Evolutionary conservation across 2,329 filamentous ascomycete genomes (phyloP).

Genomic region (Trichoderma gracile): DNA sequence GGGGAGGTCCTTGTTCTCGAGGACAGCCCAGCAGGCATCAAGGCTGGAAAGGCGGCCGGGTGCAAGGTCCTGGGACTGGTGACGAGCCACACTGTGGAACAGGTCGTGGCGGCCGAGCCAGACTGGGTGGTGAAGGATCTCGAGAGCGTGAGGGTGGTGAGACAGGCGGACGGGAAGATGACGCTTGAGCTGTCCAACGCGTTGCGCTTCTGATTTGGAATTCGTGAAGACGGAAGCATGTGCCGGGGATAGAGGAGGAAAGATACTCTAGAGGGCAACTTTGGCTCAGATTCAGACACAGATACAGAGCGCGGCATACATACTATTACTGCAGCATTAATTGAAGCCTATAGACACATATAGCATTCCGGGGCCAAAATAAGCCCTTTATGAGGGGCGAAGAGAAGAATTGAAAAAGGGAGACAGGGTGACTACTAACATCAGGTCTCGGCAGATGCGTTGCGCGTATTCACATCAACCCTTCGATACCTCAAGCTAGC

Average conservation of each 20-base stretch:
- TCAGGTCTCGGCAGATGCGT: neutral
- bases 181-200: conserved; percentile 69
- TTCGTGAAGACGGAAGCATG: neutral
- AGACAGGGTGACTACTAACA: no score
- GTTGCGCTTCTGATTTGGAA: conserved; percentile 39
- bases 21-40: conserved; percentile 84
- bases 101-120: conserved; percentile 73
- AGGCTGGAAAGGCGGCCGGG: conserved; percentile 79
- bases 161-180: conserved; percentile 57
- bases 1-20: conserved; percentile 74
- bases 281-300: neutral
- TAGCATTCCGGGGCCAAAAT: neutral
- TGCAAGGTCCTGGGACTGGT: conserved; percentile 82
- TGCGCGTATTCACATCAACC: conserved; percentile 8
- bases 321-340: neutral
- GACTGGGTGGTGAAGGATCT: conserved; percentile 87
- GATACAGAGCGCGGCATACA: neutral
- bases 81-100: conserved; percentile 75
- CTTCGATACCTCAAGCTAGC: neutral
- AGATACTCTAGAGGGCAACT: conserved; percentile 5
- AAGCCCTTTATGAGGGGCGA: neutral
- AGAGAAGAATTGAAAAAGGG: neutral
- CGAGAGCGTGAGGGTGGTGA: conserved; percentile 66
- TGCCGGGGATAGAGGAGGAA: neutral
- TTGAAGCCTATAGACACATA: neutral